Evolutionary conservation across 2,329 filamentous ascomycete genomes (phyloP).

Genomic region (Xylariaceae sp.): DNA sequence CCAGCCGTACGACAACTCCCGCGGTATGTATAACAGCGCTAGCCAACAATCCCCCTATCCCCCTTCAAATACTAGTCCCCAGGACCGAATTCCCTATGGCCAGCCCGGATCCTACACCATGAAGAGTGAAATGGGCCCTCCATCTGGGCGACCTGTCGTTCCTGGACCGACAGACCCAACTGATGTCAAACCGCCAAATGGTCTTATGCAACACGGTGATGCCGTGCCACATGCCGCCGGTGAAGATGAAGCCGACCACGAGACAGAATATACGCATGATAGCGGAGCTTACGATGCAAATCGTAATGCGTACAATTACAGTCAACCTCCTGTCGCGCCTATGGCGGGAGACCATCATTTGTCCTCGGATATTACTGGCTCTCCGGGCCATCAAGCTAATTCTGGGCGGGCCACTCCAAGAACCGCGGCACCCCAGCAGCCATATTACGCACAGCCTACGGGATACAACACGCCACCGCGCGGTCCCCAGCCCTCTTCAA

Average conservation of each 20-base stretch:
- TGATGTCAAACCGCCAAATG: conserved; percentile 62
- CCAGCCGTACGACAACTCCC: conserved; percentile 70
- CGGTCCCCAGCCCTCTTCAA: conserved; percentile 65
- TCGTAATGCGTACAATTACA: conserved; percentile 75
- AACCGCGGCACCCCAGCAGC: conserved; percentile 66
- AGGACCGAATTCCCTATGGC: conserved; percentile 61
- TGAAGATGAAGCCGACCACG: conserved; percentile 69
- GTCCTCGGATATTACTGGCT: conserved; percentile 77
- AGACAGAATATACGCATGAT: conserved; percentile 83
- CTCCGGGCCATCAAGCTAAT: conserved; percentile 71
- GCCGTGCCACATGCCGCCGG: conserved; percentile 49
- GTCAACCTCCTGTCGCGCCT: conserved; percentile 60
- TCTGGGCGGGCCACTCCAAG: conserved; percentile 84
- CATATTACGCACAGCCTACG: conserved; percentile 65
- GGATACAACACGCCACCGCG: conserved; percentile 80
- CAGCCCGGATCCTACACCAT: conserved; percentile 63
- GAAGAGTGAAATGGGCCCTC: conserved; percentile 86
- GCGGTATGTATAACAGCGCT: conserved; percentile 67
- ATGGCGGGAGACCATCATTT: conserved; percentile 74
- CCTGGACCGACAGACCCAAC: conserved; percentile 59
- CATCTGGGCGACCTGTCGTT: conserved; percentile 58
- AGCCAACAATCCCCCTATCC: conserved; percentile 71
- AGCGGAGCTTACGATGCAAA: conserved; percentile 69
- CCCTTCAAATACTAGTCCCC: conserved; percentile 54
- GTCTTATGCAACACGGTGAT: conserved; percentile 58